Conservation (phyloP, 1,284 basidiomycete genomes). For the Blastosporella zonata region DNA sequence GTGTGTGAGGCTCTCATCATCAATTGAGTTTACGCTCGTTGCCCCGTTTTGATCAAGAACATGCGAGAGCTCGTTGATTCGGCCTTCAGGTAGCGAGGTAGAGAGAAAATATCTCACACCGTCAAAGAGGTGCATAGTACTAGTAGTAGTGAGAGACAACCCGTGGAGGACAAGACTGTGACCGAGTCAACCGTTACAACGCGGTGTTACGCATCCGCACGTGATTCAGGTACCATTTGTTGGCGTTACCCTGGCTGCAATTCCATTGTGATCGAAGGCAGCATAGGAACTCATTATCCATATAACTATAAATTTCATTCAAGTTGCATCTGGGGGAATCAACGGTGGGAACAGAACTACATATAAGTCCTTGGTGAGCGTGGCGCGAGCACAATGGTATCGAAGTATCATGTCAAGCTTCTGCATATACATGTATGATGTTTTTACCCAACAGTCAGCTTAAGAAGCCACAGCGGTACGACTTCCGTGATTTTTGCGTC, state of each 20-base stretch:
- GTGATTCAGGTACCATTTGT: conserved; percentile 5
- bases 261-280: too few species aligned
- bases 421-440: too few species aligned
- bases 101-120: conserved; percentile 27
- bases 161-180: not conserved
- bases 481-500: not conserved
- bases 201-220: conserved; percentile 14
- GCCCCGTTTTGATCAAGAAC: conserved; percentile 25
- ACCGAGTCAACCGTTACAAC: conserved; percentile 11
- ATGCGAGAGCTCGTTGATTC: conserved; percentile 26
- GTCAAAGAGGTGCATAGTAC: conserved; percentile 30
- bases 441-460: not conserved
- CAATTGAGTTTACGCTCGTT: conserved; percentile 19
- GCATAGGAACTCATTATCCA: too few species aligned
- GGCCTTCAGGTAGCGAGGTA: conserved; percentile 24
- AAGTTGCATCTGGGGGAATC: too few species aligned
- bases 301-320: too few species aligned
- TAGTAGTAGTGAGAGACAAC: not conserved
- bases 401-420: too few species aligned
- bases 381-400: too few species aligned
- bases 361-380: too few species aligned
- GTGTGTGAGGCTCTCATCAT: conserved; percentile 36
- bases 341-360: too few species aligned
- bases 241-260: not conserved
- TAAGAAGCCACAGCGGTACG: conserved; percentile 1